Base-by-base conservation (phyloP, 495 filamentous ascomycete genomes). In the Penicillium ucsense region DNA sequence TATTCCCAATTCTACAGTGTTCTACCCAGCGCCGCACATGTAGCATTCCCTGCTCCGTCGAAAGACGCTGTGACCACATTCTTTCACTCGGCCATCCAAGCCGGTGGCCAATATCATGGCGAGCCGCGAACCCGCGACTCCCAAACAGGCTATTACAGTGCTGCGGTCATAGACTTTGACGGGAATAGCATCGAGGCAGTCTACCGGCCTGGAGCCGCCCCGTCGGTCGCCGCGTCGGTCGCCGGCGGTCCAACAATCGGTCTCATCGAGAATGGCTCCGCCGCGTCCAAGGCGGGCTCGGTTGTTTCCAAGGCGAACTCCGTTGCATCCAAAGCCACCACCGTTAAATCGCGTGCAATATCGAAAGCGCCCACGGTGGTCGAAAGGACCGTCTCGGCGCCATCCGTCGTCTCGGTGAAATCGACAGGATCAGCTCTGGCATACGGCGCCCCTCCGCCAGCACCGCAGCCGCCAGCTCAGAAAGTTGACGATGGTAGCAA, bases 161-260 rank as follows among this genome's bases (percentile, higher is more conserved):
- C 80, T 8, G 77, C 77, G 3, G 63, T 84, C 20, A 62, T 80
- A 35, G 80, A 83, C 62, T 69, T 79, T 41, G 79, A 81, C 56
- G 75, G 74, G 8, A 80, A 81, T 56, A 78, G 72, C 59, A 75
- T 82, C 53, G 78, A 78, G 58, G 78, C 75, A n/a, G 76, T 82
- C 30, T 78, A 72, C 53, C 70, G 73, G 12, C 60, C 70, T 5
- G 55, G 60, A 42, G 32, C 31, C 12, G 46, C 60, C 1, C 20
- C 20, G 20, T 20, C 20, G 20, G 51, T 57, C 7, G 52, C 51
- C 32, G 53, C 50, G 47, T 66, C 64, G 31, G 57, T 57, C 30
- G 57, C 52, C 39, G 59, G 57, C 10, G 53, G 53, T 11, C 61
- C 66, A 8, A 60, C 66, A 38, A 52, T 71, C 49, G 59, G 59